Base-by-base conservation (phyloP, 139 green algal species). In the Coelastrella sp. region DNA sequence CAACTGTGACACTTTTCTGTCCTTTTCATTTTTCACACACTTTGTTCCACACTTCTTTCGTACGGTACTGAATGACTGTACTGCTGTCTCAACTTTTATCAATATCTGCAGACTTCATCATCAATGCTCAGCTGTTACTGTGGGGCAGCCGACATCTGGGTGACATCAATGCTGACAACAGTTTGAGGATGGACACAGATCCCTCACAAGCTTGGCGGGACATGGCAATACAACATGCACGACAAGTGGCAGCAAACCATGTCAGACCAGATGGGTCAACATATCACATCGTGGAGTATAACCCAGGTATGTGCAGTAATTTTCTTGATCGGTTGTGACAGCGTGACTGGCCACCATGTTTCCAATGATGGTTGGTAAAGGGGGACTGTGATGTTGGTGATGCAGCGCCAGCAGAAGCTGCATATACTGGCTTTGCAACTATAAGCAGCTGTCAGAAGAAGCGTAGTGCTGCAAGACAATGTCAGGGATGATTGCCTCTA, bases 201-300 rank as follows among this genome's bases (percentile, higher is more conserved):
- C 80, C 80, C 7, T 58, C 80, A 57, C 7, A 20, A 57, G 57
- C 57, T 6, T 89, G 84, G 84, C 57, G 57, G 84, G 47, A 89
- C 7, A 89, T 89, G 84, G 84, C 84, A 3, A 60, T 82, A 14
- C 7, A 54, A 13, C 84, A 89, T 17, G 84, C 84, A 7, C 47
- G 84, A 4, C 84, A 89, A n/a, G 85, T 89, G 57, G 86, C 86
- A 17, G 64, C 61, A 16, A 85, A 90, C 65, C 87, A 91, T 58
- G 57, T 91, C 13, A 71, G 87, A 14, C 87, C 87, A n/a, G 87
- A 91, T 59, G 87, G 87, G 47, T 74, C 87, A 16, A 91, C 87
- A 7, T 91, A 87, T 65, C 87, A 90, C 64, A 80, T 90, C 3
- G 86, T 90, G 0, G 86, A 90, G 54, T 90, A 90, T 59, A 59